Evolutionary conservation across 176 grass and related monocot genomes (phyloP).

Genomic region (Calamus simplicifolius): DNA sequence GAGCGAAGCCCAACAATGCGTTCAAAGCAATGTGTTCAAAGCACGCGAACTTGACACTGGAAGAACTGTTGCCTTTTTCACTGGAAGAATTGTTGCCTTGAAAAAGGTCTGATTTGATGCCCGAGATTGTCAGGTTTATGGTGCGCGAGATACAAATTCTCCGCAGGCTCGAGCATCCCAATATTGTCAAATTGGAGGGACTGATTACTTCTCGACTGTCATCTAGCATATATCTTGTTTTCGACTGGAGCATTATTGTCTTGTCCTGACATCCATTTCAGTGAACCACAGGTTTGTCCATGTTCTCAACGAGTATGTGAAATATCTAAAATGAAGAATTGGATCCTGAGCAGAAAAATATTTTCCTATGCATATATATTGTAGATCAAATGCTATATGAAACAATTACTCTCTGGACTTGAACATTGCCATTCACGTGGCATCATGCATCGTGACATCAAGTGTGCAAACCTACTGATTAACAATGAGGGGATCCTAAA

Average conservation of each 20-base stretch:
- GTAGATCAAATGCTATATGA: constrained; percentile 96
- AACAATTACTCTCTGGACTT: constrained; percentile 68
- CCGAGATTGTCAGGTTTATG: constrained; percentile 42
- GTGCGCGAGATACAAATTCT: constrained; percentile 43
- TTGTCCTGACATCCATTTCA: constrained; percentile 35
- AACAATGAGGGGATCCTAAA: constrained; percentile 67
- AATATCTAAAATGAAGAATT: too few species aligned
- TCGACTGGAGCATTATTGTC: constrained; percentile 50
- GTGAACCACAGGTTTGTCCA: constrained; percentile 28
- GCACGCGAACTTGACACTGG: constrained; percentile 37
- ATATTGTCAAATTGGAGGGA: constrained; percentile 44
- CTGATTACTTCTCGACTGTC: constrained; percentile 41
- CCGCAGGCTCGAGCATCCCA: constrained; percentile 41
- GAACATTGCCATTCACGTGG: constrained; percentile 71
- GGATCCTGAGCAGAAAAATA: neutral
- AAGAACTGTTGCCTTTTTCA: too few species aligned
- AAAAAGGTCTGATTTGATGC: constrained; percentile 46
- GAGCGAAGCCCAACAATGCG: too few species aligned
- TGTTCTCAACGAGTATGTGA: neutral
- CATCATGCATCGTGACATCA: constrained; percentile 92
- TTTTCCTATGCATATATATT: neutral
- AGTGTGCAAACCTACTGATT: constrained; percentile 90
- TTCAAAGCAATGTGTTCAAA: constrained; percentile 47
- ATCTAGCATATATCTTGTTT: constrained; percentile 46
- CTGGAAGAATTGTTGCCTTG: constrained; percentile 29